A percentile compares a stretch with the other conserved stretches of the same genome.
These are phyloP conservation scores for Brettanomyces naardenensis DNA, from an alignment of 805 yeast species.

Conservation along the genomic window DNA sequence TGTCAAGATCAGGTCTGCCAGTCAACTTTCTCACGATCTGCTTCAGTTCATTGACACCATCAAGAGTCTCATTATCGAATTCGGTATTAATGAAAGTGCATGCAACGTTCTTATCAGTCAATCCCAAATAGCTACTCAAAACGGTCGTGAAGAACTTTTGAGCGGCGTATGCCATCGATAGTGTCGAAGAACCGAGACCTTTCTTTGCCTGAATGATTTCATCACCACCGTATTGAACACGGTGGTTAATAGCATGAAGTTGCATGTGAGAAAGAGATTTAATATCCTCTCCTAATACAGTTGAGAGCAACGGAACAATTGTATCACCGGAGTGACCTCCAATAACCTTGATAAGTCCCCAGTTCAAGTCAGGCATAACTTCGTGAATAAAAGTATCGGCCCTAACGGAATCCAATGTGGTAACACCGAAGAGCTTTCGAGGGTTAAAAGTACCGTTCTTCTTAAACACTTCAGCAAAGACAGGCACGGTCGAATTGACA, in stretches of 20 bases:
- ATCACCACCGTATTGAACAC: conserved; percentile 94
- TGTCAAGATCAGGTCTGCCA: conserved; percentile 7
- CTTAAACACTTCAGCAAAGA: conserved; percentile 73
- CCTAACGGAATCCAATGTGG: conserved; percentile 81
- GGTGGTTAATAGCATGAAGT: conserved; percentile 57
- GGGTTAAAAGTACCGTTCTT: conserved; percentile 64
- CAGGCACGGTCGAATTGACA: conserved; percentile 88
- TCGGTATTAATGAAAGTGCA: conserved; percentile 50
- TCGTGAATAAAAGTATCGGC: conserved; percentile 63
- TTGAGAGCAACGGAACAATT: conserved; percentile 75
- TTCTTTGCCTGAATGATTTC: conserved; percentile 91
- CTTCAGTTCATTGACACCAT: conserved; percentile 45
- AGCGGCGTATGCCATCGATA: conserved; percentile 92
- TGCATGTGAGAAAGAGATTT: conserved; percentile 26
- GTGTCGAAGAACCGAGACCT: conserved; percentile 91
- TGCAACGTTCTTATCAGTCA: conserved; percentile 59
- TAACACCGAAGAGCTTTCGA: conserved; percentile 74
- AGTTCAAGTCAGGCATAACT: neutral
- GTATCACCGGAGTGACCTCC: conserved; percentile 97
- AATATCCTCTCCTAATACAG: conserved; percentile 24
- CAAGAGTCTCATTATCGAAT: conserved; percentile 32
- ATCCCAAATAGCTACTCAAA: conserved; percentile 12
- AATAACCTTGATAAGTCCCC: conserved; percentile 51
- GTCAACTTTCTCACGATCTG: conserved; percentile 15
- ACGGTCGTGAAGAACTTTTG: conserved; percentile 62